Evolutionary conservation across 2,329 filamentous ascomycete species (phyloP).

Genomic region (Ophiognomonia clavigignenti-juglandacearum): DNA sequence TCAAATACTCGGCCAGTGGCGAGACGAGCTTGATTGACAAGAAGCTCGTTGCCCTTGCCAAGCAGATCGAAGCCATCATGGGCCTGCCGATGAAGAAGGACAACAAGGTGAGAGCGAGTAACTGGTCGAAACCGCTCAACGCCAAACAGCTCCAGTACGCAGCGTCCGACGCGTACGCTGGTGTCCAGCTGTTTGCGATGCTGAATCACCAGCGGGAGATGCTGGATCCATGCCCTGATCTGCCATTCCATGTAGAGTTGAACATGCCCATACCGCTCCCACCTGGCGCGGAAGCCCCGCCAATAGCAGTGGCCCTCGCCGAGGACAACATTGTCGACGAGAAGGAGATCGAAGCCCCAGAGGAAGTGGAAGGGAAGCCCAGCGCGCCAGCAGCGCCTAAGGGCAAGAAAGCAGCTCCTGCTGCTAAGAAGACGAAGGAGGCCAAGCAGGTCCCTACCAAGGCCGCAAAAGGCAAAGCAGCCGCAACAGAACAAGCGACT

Average conservation of each 20-base stretch:
- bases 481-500: too few relatives aligned
- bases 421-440: neutral
- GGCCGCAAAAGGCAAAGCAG: conserved; percentile 1
- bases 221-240: conserved; percentile 65
- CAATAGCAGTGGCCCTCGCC: conserved; percentile 24
- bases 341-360: conserved; percentile 23
- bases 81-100: conserved; percentile 74
- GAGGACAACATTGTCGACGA: neutral
- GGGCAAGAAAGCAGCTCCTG: neutral
- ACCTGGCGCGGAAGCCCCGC: conserved; percentile 31
- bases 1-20: conserved; percentile 57
- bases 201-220: conserved; percentile 64
- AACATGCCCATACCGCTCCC: conserved; percentile 57
- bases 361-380: conserved; percentile 11
- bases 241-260: conserved; percentile 64
- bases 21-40: conserved; percentile 59
- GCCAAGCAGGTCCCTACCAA: neutral
- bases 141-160: conserved; percentile 67
- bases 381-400: too few relatives aligned
- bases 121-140: conserved; percentile 65
- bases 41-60: conserved; percentile 58
- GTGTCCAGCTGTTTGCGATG: conserved; percentile 65
- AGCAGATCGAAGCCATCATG: conserved; percentile 66
- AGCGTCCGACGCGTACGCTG: conserved; percentile 79
- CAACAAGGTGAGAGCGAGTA: conserved; percentile 60